These are phyloP conservation scores for Phytopythium mirpurense DNA, from an alignment of 352 stramenopile genomes.

Conservation along the genomic window DNA sequence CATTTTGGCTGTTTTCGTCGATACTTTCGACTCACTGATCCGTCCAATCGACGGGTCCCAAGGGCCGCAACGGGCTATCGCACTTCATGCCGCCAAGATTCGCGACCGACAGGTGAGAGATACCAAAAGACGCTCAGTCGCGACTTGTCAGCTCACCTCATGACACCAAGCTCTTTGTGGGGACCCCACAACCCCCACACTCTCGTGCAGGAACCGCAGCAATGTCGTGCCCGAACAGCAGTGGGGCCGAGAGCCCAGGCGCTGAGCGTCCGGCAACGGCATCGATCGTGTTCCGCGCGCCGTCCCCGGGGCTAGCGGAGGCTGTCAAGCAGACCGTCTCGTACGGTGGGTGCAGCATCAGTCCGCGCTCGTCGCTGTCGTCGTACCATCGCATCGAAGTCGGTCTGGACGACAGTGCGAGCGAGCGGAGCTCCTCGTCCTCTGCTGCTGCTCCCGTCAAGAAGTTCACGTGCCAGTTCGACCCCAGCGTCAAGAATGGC, in stretches of 20 bases:
- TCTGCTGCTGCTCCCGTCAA: slow-evolving; percentile 21
- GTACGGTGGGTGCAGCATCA: slow-evolving; percentile 18
- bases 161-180: too few relatives aligned
- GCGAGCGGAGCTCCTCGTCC: slow-evolving; percentile 7
- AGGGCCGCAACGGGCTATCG: too few relatives aligned
- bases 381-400: slow-evolving; percentile 42
- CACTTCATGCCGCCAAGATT: too few relatives aligned
- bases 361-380: slow-evolving; percentile 9
- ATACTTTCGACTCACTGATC: too few relatives aligned
- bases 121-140: too few relatives aligned
- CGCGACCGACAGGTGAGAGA: too few relatives aligned
- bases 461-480: slow-evolving; percentile 36
- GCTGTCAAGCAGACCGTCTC: slow-evolving; percentile 23
- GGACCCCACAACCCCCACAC: too few relatives aligned
- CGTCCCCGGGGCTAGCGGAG: slow-evolving; percentile 11
- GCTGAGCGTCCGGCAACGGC: neutral
- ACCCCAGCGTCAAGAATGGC: slow-evolving; percentile 32
- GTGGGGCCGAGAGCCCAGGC: neutral
- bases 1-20: neutral
- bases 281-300: neutral
- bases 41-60: too few relatives aligned
- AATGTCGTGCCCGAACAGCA: slow-evolving; percentile 6
- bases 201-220: too few relatives aligned
- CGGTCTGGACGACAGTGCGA: slow-evolving; percentile 14
- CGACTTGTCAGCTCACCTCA: too few relatives aligned